phyloP scores from a whole-genome alignment of 257 asterid species.

The Haberlea rhodopensis region DNA sequence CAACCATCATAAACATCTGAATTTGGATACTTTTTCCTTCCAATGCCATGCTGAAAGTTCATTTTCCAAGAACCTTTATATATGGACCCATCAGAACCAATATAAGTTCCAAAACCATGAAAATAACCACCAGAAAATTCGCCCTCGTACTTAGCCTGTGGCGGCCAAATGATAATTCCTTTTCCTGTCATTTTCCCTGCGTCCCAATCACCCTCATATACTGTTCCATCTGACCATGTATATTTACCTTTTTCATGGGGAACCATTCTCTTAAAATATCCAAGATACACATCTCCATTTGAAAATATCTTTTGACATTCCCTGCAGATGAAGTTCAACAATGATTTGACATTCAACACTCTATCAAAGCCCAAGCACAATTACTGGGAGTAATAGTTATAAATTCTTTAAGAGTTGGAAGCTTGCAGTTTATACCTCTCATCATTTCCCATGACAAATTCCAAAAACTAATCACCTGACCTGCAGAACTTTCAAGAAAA shows the following conservation, averaged over 20 bases:
- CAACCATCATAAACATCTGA: constrained; percentile 85
- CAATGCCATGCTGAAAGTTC: constrained; percentile 85
- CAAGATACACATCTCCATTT: constrained; percentile 75
- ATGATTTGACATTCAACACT: constrained; percentile 14
- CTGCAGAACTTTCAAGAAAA: constrained; percentile 34
- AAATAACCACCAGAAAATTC: constrained; percentile 81
- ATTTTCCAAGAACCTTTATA: constrained; percentile 87
- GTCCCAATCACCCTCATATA: constrained; percentile 88
- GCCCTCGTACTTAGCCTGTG: constrained; percentile 81
- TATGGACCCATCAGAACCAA: constrained; percentile 68
- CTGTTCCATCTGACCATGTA: constrained; percentile 82
- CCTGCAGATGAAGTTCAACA: constrained; percentile 41
- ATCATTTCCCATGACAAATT: constrained; percentile 38
- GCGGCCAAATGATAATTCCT: constrained; percentile 76
- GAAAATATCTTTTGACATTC: constrained; percentile 48
- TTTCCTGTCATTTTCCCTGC: constrained; percentile 91
- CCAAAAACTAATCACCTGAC: constrained; percentile 21
- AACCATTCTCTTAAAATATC: constrained; percentile 48
- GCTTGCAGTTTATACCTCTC: constrained; percentile 35
- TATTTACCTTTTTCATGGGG: constrained; percentile 85
- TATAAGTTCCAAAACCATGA: constrained; percentile 78
- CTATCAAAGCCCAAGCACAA: background rate
- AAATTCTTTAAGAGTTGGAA: constrained; percentile 6
- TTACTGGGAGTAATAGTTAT: background rate
- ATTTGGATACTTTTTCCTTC: constrained; percentile 75